Base-by-base conservation (phyloP, 139 green algal genomes). In the Coelastrella sp. region DNA sequence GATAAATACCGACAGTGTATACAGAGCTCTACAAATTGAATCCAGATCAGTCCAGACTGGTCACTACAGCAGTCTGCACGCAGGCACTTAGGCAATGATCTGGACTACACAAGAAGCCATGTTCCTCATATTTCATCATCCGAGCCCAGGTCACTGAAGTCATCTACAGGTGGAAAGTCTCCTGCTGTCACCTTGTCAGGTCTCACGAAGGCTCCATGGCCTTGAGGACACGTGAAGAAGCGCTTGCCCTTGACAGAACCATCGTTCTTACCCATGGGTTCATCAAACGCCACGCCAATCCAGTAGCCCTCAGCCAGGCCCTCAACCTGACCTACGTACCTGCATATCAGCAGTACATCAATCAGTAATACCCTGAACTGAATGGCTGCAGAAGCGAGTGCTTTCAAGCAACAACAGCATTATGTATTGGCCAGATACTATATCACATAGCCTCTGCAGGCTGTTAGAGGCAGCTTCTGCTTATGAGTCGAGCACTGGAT, bases 181-280 rank as follows among this genome's bases (percentile, higher is more conserved):
- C 96, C 96, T 1, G 89, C 85, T 60, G 87, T 89, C 5, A 99
- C 91, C 53, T 93, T 93, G 72, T 92, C 89, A 1, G 96, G 96
- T 35, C 96, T 90, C 86, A 97, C 88, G 85, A 99, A 96, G 7
- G 89, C 92, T 30, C 96, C 96, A 73, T 97, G 96, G 4, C 86
- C 85, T 0, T 75, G 57, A 0, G 79, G 25, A 60, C 93, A 97
- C 13, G 93, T 79, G 76, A 99, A 98, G 62, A 92, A 95, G n/a
- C 90, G 79, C 43, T 85, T 77, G 2, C 96, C 96, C 85, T 97
- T 97, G 15, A 94, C 87, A 30, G 62, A 96, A 27, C 98, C 98
- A 88, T 99, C 95, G 83, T 98, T 97, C 87, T 98, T 99, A 9
- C 98, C 98, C 64, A 98, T 85, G 15, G 98, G 98, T 90, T 99